Evolutionary conservation across 805 yeast genomes (phyloP), one percentile per base, ranked within the genome.

Genomic region (Ogataea henricii): DNA sequence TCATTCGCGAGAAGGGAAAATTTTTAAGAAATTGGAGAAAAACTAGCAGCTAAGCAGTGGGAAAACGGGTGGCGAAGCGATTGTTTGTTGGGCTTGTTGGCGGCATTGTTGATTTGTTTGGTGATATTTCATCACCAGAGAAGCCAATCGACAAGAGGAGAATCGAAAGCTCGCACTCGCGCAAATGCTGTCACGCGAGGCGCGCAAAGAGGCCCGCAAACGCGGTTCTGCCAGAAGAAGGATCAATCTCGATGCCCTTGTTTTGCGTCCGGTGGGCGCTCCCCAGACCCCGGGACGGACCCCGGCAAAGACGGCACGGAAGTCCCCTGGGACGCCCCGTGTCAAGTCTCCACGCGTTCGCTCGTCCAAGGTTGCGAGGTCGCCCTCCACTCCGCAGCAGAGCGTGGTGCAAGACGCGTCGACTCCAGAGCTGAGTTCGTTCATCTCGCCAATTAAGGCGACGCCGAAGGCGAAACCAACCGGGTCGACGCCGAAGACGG

Each of bases 151-250:
- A n/a, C n/a, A n/a, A n/a, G n/a, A n/a, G n/a, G n/a, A n/a, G n/a
- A n/a, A n/a, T n/a, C n/a, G n/a, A n/a, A n/a, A n/a, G n/a, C n/a
- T n/a, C n/a, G n/a, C n/a, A n/a, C n/a, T n/a, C n/a, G n/a, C n/a
- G n/a, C n/a, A n/a, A n/a, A 59, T 58, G 63, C 49, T 55, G 3
- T 58, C 63, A 1, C 51, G 68, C 45, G 65, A 60, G 27, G 59
- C 60, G 1, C 49, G 67, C 18, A 53, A 52, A 40, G 69, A 63
- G 49, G 53, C 60, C 2, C 48, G 71, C 20, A 60, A 64, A 44
- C 48, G 71, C 33, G 71, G 71, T 3, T 54, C 64, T 12, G 68
- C 65, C 9, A 50, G 53, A 17, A 42, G 71, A 25, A 54, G 48
- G 22, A 51, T 63, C 13, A 59, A 59, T 26, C 51, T 62, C 23